Evolutionary conservation across 371 early-diverging fungal species (phyloP), one percentile per base, ranked within the genome.

Genomic region (Choanephora cucurbitarum): DNA sequence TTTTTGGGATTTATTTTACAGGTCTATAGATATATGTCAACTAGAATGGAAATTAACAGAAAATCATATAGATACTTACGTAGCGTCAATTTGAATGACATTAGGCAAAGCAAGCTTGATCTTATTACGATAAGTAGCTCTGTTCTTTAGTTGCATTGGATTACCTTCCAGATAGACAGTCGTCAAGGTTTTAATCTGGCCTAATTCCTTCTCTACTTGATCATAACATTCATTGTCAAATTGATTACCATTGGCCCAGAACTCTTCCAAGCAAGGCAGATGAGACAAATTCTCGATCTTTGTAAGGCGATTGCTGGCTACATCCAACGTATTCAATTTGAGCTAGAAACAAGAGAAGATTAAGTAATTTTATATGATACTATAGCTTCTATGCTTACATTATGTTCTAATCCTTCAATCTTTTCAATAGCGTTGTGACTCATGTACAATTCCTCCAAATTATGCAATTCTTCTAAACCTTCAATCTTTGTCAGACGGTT

Each of bases 91-190:
- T 70, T 97, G 96, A 43, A 76, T 86, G 40, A 96, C 56, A 63
- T 87, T 86, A 11, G 97, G 97, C 55, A 97, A 72, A 22, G 90
- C 77, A 49, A 93, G 71, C 61, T 86, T 92, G 41, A 98, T 79
- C 74, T 96, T 96, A 65, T 87, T 80, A 13, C 97, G 82, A 72
- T 98, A 98, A 10, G 86, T 89, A 1, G 92, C 81, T 11, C 83
- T 82, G 57, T 86, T 84, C 7, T 82, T 70, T 19, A 69, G 75
- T 70, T 98, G 94, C 70, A 93, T 70, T 2, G 97, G 99, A 62
- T 97, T 98, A 42, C 93, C 91, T 75, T 98, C 99, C 21, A 97
- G 78, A 70, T 98, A 98, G 5, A 97, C 90, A 0, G 98, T 97
- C 22, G 75, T 69, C 32, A 95, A 70, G 0, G 83, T 72, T 32